These are phyloP conservation scores for Aspergillus carbonarius DNA, from an alignment of 2,329 filamentous ascomycete species.

Conservation along the genomic window DNA sequence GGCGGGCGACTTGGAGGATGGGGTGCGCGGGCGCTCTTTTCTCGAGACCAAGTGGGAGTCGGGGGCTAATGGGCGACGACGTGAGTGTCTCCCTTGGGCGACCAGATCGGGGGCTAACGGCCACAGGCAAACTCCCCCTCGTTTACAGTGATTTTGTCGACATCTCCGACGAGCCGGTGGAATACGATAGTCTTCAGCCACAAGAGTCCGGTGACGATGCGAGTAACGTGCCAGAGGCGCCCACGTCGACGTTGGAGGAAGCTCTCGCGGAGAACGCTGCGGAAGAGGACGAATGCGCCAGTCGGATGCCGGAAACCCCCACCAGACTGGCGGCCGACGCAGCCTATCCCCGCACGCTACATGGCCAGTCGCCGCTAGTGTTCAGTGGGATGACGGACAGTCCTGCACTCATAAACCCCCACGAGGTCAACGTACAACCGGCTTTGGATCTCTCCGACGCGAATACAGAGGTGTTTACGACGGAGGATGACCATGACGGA, in stretches of 20 bases:
- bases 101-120: conserved; percentile 7
- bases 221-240: conserved; percentile 9
- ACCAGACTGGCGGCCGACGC: conserved; percentile 10
- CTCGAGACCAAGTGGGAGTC: conserved; percentile 44
- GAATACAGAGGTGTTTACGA: neutral
- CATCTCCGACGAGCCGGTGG: conserved; percentile 14
- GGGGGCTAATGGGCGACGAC: conserved; percentile 30
- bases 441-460: neutral
- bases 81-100: conserved; percentile 17
- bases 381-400: conserved; percentile 4
- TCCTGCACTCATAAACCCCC: conserved; percentile 17
- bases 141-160: conserved; percentile 10
- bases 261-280: conserved; percentile 11
- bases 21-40: conserved; percentile 33
- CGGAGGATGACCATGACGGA: conserved; percentile 5
- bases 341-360: conserved; percentile 23
- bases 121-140: conserved; percentile 24
- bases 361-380: conserved; percentile 16
- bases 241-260: conserved; percentile 20
- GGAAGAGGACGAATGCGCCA: conserved; percentile 18
- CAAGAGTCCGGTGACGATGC: conserved; percentile 7
- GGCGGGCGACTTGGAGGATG: conserved; percentile 8
- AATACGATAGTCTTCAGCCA: conserved; percentile 7
- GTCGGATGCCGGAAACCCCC: conserved; percentile 11
- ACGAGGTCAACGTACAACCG: conserved; percentile 3